Conservation (phyloP, 768 basidiomycete species). For the Tephrocybe sp. region DNA sequence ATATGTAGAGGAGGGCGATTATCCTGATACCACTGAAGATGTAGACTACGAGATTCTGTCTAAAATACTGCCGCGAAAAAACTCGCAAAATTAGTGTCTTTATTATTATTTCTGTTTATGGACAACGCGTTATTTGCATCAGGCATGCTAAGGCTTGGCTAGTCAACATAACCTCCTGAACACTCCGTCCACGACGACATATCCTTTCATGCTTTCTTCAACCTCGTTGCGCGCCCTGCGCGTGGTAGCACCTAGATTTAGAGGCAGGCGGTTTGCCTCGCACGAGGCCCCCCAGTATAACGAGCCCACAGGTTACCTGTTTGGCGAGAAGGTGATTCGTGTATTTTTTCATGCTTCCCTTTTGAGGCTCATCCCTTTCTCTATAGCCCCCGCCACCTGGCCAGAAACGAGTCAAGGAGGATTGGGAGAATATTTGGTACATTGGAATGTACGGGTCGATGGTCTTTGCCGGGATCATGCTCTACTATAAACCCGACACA, state of each 20-base stretch:
- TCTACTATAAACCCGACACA: constrained; percentile 93
- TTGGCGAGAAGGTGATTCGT: constrained; percentile 83
- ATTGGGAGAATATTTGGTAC: constrained; percentile 92
- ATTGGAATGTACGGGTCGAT: constrained; percentile 90
- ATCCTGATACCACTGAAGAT: constrained; percentile 26
- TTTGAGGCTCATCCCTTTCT: constrained; percentile 1
- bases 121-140: constrained; percentile 13
- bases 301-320: constrained; percentile 84
- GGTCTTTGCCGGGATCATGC: constrained; percentile 68
- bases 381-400: constrained; percentile 73
- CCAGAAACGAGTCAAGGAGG: constrained; percentile 83
- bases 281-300: constrained; percentile 84
- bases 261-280: constrained; percentile 58
- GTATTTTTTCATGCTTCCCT: neutral
- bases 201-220: constrained; percentile 42
- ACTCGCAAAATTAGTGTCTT: neutral
- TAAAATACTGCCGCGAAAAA: constrained; percentile 21
- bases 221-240: constrained; percentile 49
- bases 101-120: neutral
- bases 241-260: constrained; percentile 34
- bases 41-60: constrained; percentile 50
- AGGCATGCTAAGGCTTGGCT: constrained; percentile 16
- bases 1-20: constrained; percentile 29
- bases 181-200: constrained; percentile 6
- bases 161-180: constrained; percentile 13